These are phyloP conservation scores for Fomes fomentarius DNA, from an alignment of 1,284 basidiomycete genomes.

Conservation along the genomic window DNA sequence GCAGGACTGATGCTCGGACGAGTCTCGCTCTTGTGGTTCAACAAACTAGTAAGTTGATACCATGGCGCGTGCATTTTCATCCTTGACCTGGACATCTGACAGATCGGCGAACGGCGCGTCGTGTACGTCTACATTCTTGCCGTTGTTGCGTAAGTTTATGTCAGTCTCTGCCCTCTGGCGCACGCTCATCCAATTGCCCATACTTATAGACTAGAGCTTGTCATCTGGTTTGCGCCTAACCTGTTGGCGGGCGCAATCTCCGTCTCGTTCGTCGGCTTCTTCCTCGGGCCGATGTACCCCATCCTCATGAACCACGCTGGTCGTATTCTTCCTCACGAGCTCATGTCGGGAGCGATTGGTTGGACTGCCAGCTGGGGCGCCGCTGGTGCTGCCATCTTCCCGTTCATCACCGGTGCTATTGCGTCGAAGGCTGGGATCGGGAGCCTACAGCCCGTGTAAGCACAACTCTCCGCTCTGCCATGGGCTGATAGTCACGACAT, in stretches of 20 bases:
- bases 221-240: constrained; percentile 61
- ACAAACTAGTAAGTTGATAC: constrained; percentile 40
- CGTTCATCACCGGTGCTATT: constrained; percentile 60
- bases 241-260: constrained; percentile 54
- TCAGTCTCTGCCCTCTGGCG: not conserved
- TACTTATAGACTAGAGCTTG: constrained; percentile 52
- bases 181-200: too few species aligned
- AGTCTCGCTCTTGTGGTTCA: constrained; percentile 49
- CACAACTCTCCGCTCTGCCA: constrained; percentile 8
- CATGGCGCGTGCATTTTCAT: not conserved
- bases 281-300: constrained; percentile 56
- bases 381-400: constrained; percentile 56
- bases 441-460: constrained; percentile 58
- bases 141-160: constrained; percentile 38
- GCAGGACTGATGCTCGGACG: constrained; percentile 46
- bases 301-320: constrained; percentile 53
- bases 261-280: constrained; percentile 57
- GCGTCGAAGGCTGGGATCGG: constrained; percentile 52
- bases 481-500: too few species aligned
- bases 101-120: constrained; percentile 46
- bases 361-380: constrained; percentile 60
- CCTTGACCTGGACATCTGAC: not conserved
- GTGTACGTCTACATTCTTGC: constrained; percentile 41
- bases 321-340: constrained; percentile 50
- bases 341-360: constrained; percentile 58